Evolutionary conservation across 495 filamentous ascomycete genomes (phyloP).

Genomic region (Tetracladium setigerum): DNA sequence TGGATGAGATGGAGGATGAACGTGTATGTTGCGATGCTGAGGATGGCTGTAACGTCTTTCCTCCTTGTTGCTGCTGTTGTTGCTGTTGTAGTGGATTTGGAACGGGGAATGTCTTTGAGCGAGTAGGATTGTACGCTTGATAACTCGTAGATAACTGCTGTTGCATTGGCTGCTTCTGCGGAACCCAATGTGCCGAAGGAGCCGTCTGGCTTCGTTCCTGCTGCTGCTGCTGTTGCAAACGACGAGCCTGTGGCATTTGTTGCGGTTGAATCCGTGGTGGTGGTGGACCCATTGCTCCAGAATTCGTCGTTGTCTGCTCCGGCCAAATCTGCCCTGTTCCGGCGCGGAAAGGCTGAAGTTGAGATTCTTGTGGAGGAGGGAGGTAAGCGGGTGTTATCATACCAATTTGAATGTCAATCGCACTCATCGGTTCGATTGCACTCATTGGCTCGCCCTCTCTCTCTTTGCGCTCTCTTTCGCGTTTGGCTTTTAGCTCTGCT

Average conservation of each 20-base stretch:
- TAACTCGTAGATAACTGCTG: slow-evolving; percentile 5
- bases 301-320: neutral
- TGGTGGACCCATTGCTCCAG: neutral
- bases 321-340: neutral
- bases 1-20: slow-evolving; percentile 13
- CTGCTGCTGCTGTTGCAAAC: neutral
- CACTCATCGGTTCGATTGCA: no score
- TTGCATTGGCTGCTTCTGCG: neutral
- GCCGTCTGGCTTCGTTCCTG: slow-evolving; percentile 9
- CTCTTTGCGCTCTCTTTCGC: slow-evolving; percentile 4
- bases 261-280: slow-evolving; percentile 5
- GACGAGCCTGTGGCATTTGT: neutral
- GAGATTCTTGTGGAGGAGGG: neutral
- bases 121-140: slow-evolving; percentile 10
- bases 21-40: slow-evolving; percentile 2
- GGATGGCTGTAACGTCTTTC: slow-evolving; percentile 9
- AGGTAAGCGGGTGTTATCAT: neutral
- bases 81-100: slow-evolving; percentile 16
- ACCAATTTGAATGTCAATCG: neutral
- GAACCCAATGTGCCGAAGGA: slow-evolving; percentile 1
- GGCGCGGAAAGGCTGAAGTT: neutral
- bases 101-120: slow-evolving; percentile 11
- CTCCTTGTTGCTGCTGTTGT: slow-evolving; percentile 5
- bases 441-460: no score
- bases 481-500: slow-evolving; percentile 16